Percentiles rank a stretch among this genome's conserved stretches.
These are phyloP conservation scores for Stephanodiscus minutulus DNA, from an alignment of 108 stramenopile genomes.

Conservation along the genomic window DNA sequence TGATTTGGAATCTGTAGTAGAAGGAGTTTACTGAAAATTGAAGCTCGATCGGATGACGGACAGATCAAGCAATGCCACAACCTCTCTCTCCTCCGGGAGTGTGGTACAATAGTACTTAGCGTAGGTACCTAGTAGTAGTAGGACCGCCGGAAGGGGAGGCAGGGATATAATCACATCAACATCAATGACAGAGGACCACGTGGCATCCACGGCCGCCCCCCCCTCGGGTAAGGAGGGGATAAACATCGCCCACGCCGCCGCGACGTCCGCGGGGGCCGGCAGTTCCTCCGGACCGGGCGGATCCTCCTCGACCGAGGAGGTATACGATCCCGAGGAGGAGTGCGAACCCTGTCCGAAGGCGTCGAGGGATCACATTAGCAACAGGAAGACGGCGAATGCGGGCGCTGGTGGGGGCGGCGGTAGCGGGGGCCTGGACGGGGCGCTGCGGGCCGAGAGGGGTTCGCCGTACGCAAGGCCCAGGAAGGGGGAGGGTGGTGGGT, in stretches of 20 bases:
- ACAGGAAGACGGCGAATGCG: not conserved
- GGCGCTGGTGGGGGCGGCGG: not conserved
- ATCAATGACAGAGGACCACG: too few relatives aligned
- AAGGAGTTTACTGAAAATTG: too few relatives aligned
- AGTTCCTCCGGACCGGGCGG: not conserved
- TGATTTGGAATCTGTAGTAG: too few relatives aligned
- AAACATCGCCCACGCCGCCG: constrained; percentile 13
- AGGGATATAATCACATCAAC: not conserved
- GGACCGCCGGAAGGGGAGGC: too few relatives aligned
- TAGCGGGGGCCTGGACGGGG: constrained; percentile 63
- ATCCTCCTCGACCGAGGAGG: constrained; percentile 15
- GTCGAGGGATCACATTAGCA: constrained; percentile 5
- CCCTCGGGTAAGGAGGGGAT: constrained; percentile 1
- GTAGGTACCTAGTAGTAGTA: too few relatives aligned
- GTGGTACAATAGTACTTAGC: too few relatives aligned
- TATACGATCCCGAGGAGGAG: constrained; percentile 10
- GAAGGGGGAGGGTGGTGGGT: constrained; percentile 20
- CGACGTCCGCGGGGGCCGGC: not conserved
- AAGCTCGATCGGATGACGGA: too few relatives aligned
- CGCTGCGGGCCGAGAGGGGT: constrained; percentile 72
- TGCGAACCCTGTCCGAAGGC: constrained; percentile 28
- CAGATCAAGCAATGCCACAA: too few relatives aligned
- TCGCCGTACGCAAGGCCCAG: constrained; percentile 16
- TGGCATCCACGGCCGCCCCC: not conserved
- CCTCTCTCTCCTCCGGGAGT: too few relatives aligned